Evolutionary conservation across 2,329 filamentous ascomycete species (phyloP), one percentile per base, ranked within the genome.

Genomic region (Colletotrichum eremochloae): DNA sequence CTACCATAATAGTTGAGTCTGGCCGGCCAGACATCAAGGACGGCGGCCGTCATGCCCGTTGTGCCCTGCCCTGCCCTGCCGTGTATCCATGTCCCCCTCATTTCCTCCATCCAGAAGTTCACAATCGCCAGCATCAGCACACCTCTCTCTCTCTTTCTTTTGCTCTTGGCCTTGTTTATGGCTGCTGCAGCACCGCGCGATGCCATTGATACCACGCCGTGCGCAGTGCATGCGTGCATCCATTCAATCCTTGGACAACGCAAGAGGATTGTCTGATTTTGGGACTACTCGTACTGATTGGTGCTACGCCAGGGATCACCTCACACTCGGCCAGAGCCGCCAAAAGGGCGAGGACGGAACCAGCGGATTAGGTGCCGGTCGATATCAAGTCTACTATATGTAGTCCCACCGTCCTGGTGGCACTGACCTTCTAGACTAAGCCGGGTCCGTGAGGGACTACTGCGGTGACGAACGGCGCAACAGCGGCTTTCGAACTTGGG

Each of bases 51-150:
- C n/a, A n/a, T n/a, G n/a, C n/a, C 24, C 48, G n/a, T 52, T 52
- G 48, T 52, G 48, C 48, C 48, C 7, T 6, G 11, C 15, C 24
- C n/a, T 7, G n/a, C 24, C 14, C 2, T 1, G 6, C 2, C 5
- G n/a, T n/a, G n/a, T n/a, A 15, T 46, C 55, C 53, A 42, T 31
- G 56, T 3, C 18, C 31, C 8, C 68, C 58, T 36, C 52, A n/a
- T 42, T 69, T 46, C 33, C 69, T 48, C 36, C 46, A 63, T 64
- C 40, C n/a, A 64, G 60, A 56, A 64, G 66, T 66, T 72, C 52
- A 44, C 38, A 3, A 9, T 20, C 18, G 31, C 58, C 1, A 29
- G 31, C n/a, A 50, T 24, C n/a, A 4, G n/a, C 58, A n/a, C n/a
- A n/a, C n/a, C 29, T 12, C 5, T 9, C 9, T 9, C 9, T 40